These are phyloP conservation scores for Aureobasidium leucospermi DNA, from an alignment of 2,329 filamentous ascomycete genomes.

Conservation along the genomic window DNA sequence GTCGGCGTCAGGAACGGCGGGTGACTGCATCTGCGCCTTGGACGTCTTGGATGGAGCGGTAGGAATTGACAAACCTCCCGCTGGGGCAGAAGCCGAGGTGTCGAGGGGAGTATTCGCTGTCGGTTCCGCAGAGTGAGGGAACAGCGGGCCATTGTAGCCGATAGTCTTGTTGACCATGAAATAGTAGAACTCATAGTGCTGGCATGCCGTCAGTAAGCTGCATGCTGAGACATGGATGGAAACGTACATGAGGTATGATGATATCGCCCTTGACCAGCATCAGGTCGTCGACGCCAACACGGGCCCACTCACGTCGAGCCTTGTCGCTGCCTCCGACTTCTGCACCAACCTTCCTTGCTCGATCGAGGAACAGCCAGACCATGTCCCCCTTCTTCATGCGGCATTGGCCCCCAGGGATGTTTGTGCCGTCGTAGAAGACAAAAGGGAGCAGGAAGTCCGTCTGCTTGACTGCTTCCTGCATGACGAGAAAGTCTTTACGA, in stretches of 20 bases:
- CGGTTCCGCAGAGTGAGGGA: slow-evolving; percentile 60
- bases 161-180: slow-evolving; percentile 84
- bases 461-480: slow-evolving; percentile 80
- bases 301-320: slow-evolving; percentile 75
- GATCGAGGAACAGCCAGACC: slow-evolving; percentile 88
- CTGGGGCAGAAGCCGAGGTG: slow-evolving; percentile 1
- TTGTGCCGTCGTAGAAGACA: slow-evolving; percentile 93
- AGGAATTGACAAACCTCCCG: slow-evolving; percentile 15
- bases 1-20: slow-evolving; percentile 43
- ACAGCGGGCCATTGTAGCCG: slow-evolving; percentile 68
- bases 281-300: slow-evolving; percentile 89
- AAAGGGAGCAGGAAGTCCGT: slow-evolving; percentile 90
- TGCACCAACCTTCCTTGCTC: slow-evolving; percentile 82
- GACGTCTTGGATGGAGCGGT: slow-evolving; percentile 1
- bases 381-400: slow-evolving; percentile 89
- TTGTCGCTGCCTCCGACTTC: slow-evolving; percentile 64
- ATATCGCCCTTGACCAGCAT: slow-evolving; percentile 86
- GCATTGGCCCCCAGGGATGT: slow-evolving; percentile 75
- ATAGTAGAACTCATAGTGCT: slow-evolving; percentile 98
- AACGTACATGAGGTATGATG: slow-evolving; percentile 85
- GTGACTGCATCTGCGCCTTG: slow-evolving; percentile 15
- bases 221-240: neutral
- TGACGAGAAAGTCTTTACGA: slow-evolving; percentile 69
- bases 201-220: slow-evolving; percentile 14
- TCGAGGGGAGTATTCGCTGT: slow-evolving; percentile 34